These are phyloP conservation scores for Fusarium camptoceras DNA, from an alignment of 2,329 filamentous ascomycete genomes.

Conservation along the genomic window DNA sequence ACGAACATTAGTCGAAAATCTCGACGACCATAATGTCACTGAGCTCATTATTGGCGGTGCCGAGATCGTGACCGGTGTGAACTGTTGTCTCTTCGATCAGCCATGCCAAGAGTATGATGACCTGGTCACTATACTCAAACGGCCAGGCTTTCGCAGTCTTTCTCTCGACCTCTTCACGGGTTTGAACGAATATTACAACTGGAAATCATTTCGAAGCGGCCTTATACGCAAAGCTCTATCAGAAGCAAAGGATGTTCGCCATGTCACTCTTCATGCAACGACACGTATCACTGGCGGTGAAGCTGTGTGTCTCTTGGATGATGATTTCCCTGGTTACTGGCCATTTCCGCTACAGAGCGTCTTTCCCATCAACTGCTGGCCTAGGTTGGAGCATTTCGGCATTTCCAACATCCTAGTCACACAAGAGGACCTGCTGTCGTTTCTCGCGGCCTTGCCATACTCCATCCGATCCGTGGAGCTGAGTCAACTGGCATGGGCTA, in stretches of 20 bases:
- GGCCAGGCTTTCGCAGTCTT: background rate
- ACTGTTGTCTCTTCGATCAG: background rate
- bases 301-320: accelerated
- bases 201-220: background rate
- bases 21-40: background rate
- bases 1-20: background rate
- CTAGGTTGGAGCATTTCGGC: background rate
- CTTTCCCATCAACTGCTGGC: background rate
- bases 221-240: background rate
- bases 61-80: background rate
- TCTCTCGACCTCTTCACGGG: background rate
- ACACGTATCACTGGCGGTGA: accelerated
- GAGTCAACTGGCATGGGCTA: background rate
- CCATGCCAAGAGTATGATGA: background rate
- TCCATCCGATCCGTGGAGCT: background rate
- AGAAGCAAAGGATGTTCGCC: background rate
- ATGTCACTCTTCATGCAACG: background rate
- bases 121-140: background rate
- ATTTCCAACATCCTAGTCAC: background rate
- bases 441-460: background rate
- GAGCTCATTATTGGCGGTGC: background rate
- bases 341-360: background rate
- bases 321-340: no score
- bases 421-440: background rate
- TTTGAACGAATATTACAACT: background rate